A percentile compares a stretch with the other conserved stretches of the same genome.
Conservation (phyloP, 176 grass and related monocot genomes). For the Melocanna baccifera region DNA sequence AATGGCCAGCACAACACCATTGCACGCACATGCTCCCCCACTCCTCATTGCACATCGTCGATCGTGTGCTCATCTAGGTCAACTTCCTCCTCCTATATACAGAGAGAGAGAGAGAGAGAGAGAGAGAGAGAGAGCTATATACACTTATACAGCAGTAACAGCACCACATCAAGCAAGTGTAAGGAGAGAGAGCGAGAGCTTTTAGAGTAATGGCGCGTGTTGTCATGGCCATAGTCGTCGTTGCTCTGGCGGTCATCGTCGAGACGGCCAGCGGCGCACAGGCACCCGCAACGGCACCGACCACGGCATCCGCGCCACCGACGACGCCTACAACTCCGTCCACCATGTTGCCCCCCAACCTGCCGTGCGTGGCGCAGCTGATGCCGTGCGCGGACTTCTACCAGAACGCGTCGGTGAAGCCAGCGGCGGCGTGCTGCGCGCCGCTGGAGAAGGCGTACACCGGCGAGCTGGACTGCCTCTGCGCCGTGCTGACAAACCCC, state of each 20-base stretch:
- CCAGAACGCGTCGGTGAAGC: neutral
- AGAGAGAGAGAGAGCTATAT: no score
- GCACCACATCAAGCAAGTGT: no score
- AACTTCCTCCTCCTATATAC: no score
- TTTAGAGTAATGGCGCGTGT: neutral
- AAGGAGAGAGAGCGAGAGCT: neutral
- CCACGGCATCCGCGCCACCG: neutral
- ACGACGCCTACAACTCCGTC: neutral
- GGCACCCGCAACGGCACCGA: neutral
- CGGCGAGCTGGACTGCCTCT: conserved; percentile 7
- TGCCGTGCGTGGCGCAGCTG: conserved; percentile 25
- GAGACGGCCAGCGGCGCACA: neutral
- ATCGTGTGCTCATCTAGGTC: no score
- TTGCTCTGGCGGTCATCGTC: neutral
- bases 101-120: no score
- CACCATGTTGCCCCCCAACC: neutral
- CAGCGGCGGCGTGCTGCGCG: neutral
- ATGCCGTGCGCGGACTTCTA: conserved; percentile 4
- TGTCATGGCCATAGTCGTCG: neutral
- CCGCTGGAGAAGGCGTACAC: conserved; percentile 19
- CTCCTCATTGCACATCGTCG: no score
- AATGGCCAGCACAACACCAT: no score
- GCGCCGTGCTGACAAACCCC: conserved; percentile 22
- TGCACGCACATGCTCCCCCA: no score
- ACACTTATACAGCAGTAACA: no score